Percentiles rank a stretch among this genome's conserved stretches.
phyloP scores from a whole-genome alignment of 2,329 filamentous ascomycete genomes.

The Neurospora sp. region DNA sequence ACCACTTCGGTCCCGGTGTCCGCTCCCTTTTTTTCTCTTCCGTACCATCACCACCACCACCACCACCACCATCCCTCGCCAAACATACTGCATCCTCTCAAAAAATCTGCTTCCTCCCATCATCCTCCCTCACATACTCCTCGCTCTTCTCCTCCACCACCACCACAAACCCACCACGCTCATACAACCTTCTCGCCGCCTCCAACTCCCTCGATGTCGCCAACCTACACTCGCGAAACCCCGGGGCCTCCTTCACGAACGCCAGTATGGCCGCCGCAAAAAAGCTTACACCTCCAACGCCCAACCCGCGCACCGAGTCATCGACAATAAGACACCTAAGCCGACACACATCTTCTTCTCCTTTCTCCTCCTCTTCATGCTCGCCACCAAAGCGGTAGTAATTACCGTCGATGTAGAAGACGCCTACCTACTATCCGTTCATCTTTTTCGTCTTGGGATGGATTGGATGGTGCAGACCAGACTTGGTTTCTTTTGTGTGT shows the following conservation, averaged over 20 bases:
- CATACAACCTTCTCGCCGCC: constrained; percentile 19
- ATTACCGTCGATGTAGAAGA: constrained; percentile 21
- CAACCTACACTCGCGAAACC: constrained; percentile 17
- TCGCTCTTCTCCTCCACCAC: constrained; percentile 11
- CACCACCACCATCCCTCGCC: constrained; percentile 5
- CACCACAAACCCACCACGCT: constrained; percentile 17
- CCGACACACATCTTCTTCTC: constrained; percentile 10
- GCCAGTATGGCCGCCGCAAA: constrained; percentile 16
- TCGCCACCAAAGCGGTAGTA: background rate
- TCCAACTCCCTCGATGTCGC: constrained; percentile 16
- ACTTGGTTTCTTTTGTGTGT: constrained; percentile 13
- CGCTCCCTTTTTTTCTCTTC: background rate
- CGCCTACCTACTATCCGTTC: constrained; percentile 20
- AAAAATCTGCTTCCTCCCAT: background rate
- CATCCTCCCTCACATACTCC: constrained; percentile 9
- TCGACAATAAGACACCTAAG: constrained; percentile 23
- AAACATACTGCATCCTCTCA: constrained; percentile 11
- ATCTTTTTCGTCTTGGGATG: background rate
- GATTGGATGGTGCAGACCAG: constrained; percentile 18
- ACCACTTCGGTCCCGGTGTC: background rate
- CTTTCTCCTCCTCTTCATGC: background rate
- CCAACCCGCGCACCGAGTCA: constrained; percentile 13
- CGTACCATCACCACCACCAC: background rate
- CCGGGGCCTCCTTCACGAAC: constrained; percentile 15
- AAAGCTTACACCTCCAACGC: constrained; percentile 17